Base-by-base conservation (phyloP, 176 grass and related monocot species). In the Paspalum vaginatum region DNA sequence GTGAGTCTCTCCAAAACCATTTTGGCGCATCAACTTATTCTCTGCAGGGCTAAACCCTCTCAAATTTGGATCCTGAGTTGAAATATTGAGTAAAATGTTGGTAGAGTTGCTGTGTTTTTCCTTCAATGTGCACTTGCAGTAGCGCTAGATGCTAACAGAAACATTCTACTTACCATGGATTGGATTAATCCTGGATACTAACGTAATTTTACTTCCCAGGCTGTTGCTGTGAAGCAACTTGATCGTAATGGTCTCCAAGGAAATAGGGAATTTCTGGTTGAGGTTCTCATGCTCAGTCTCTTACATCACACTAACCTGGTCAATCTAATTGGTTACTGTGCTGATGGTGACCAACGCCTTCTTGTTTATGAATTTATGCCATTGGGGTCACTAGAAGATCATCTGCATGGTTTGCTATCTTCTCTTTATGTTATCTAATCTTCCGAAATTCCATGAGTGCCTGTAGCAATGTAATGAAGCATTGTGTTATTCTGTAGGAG, bases 341-440 rank as follows among this genome's bases (percentile, higher is more conserved):
- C 93, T 72, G 91, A 97, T 85, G 91, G 91, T 68, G 93, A 93
- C 70, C 91, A 97, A 75, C 91, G 93, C 68, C 90, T 97, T 72
- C 93, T 97, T 77, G 93, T 97, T 54, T 97, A 97, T 21, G 93
- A 97, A 73, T 97, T 93, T 56, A 97, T 97, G 93, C 93, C 93
- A 71, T 85, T 97, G 88, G 93, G 93, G 18, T 97, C 93, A 70
- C 84, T 97, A 81, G 93, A 97, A 89, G 93, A 93, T 79, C 93
- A 97, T 85, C 75, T 97, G 72, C 93, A 93, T 87, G 93, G 93
- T 97, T 90, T 32, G 85, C 85, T 86, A 78, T 72, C 70, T 69
- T 67, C 40, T 78, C 75, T 84, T 25, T 75, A 32, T 32, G 66
- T 42, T 14, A 73, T 81, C 71, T 68, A 70, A 59, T 78, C 65